These are phyloP conservation scores for Kipferlia bialata DNA, from an alignment of 78 protist species.

Conservation along the genomic window DNA sequence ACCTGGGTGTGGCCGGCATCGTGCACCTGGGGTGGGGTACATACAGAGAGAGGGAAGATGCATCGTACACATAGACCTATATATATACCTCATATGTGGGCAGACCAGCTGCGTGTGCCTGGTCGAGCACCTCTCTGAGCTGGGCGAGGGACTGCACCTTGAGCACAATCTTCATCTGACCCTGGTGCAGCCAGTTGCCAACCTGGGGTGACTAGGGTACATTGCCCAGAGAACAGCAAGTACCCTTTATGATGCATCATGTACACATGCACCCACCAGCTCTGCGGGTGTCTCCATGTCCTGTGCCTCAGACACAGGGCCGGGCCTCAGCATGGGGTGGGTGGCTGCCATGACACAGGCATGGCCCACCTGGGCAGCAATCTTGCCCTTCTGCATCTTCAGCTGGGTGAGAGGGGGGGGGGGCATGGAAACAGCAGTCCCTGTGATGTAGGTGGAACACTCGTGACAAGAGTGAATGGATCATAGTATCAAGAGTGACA, in stretches of 20 bases:
- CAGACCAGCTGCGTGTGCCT: not conserved
- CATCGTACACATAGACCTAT: no score
- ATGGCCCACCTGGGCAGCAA: not conserved
- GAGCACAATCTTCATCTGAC: not conserved
- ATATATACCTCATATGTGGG: no score
- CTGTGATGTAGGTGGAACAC: no score
- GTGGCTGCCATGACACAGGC: not conserved
- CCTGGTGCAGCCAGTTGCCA: not conserved
- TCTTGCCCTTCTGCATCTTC: not conserved
- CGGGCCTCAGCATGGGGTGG: not conserved
- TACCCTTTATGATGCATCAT: no score
- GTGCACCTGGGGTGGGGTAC: not conserved
- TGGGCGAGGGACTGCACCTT: not conserved
- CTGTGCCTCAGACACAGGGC: not conserved
- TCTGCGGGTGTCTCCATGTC: not conserved
- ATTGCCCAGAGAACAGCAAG: no score
- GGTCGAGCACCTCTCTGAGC: not conserved
- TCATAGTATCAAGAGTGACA: no score
- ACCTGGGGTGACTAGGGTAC: no score
- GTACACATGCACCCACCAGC: no score
- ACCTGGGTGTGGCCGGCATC: slow-evolving; percentile 7
- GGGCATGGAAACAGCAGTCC: no score
- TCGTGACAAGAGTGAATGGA: no score
- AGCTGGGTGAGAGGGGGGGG: no score
- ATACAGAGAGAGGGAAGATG: no score